Evolutionary conservation across 2,329 filamentous ascomycete genomes (phyloP).

Genomic region (Zymoseptoria crescenta): DNA sequence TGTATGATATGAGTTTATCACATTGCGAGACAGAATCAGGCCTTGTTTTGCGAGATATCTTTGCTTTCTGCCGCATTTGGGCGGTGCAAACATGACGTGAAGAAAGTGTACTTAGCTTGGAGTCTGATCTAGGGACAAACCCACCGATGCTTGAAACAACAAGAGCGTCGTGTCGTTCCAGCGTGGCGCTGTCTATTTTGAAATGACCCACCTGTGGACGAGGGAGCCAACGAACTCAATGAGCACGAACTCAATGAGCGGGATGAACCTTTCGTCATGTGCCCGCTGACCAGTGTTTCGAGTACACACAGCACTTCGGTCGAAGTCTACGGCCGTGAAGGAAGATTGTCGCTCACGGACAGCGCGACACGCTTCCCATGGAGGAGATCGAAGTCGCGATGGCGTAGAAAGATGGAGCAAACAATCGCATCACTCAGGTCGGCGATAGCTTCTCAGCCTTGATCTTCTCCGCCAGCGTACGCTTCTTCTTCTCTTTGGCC

Average conservation of each 20-base stretch:
- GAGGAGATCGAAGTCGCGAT: no score
- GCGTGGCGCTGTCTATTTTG: not conserved
- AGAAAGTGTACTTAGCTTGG: not conserved
- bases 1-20: no score
- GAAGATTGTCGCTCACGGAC: no score
- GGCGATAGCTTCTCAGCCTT: constrained; percentile 1
- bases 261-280: not conserved
- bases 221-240: not conserved
- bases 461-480: not conserved
- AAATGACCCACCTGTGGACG: not conserved
- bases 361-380: no score
- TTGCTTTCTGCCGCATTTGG: no score
- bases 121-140: not conserved
- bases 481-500: constrained; percentile 8
- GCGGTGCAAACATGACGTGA: no score
- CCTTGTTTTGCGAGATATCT: no score
- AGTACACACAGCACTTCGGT: not conserved
- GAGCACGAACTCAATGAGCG: not conserved
- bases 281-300: not conserved
- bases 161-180: not conserved
- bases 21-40: no score
- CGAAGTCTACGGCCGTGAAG: not conserved
- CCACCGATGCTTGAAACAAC: not conserved
- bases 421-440: not conserved
- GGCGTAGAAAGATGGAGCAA: not conserved